Evolutionary conservation across 768 basidiomycete genomes (phyloP), one percentile per base, ranked within the genome.

Genomic region (Xerocomus potaroensis): DNA sequence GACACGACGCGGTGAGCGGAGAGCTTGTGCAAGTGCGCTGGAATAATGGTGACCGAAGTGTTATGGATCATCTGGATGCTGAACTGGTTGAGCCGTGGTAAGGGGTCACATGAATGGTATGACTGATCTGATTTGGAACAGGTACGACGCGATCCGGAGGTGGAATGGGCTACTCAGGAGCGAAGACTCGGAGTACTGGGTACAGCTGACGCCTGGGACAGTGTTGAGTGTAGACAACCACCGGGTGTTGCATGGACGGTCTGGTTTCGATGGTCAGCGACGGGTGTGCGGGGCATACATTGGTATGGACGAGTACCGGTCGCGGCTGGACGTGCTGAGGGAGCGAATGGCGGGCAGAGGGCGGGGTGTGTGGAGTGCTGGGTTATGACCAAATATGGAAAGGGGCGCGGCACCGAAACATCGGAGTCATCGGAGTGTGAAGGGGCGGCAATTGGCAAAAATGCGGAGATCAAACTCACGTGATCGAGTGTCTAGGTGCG

Each of bases 281-380:
- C 78, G 89, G 1, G 91, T 99, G 82, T 97, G 95, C 59, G 95
- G 95, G 3, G 96, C 95, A 0, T 99, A 99, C 63, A 79, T 97
- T 47, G 89, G 90, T 0, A 72, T 79, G 11, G 95, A 99, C 63
- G 96, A 99, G 62, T 97, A 84, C 63, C 75, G 77, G 31, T 93
- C 91, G 0, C 84, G 84, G 54, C 70, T 95, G 10, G 74, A 77
- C 2, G 83, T 87, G 11, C 70, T 90, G 7, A 67, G 61, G 27
- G 85, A 88, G 64, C 75, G n/a, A n/a, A n/a, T n/a, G 72, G 62
- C 71, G 18, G 65, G 68, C 45, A 26, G 47, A 23, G 67, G 70
- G 22, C 73, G 83, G 39, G 77, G 69, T 54, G 69, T 85, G 8
- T 86, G 84, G 84, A 77, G 76, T 50, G 59, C 68, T 4, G 69